Conservation (phyloP, 2,329 filamentous ascomycete species). For the Biscogniauxia mediterranea region DNA sequence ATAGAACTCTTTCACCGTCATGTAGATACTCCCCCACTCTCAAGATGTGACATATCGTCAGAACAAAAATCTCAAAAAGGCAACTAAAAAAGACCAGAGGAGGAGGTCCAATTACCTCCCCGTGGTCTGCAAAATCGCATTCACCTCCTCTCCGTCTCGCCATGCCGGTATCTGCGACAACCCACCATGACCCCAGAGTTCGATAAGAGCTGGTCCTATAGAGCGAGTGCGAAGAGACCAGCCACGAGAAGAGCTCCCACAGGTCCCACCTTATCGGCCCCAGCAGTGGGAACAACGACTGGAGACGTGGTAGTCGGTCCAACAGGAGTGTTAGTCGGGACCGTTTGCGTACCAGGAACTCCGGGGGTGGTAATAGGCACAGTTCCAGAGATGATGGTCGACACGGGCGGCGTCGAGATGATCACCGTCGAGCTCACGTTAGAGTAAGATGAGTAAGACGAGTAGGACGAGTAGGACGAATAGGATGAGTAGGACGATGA, state of each 20-base stretch:
- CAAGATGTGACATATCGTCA: conserved; percentile 16
- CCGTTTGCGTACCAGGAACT: neutral
- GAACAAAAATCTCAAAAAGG: conserved; percentile 10
- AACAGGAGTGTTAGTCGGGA: conserved; percentile 29
- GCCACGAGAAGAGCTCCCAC: conserved; percentile 39
- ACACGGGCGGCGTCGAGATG: conserved; percentile 23
- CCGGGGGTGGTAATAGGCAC: neutral
- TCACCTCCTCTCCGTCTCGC: neutral
- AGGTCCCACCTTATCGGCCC: conserved; percentile 35
- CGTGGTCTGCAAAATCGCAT: conserved; percentile 7
- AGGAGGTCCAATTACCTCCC: neutral
- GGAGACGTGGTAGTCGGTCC: conserved; percentile 25
- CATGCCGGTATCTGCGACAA: neutral
- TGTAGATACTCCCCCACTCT: conserved; percentile 11
- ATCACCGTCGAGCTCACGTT: conserved; percentile 19
- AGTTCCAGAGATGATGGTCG: conserved; percentile 23
- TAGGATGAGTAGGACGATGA: conserved; percentile 9
- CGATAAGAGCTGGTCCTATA: conserved; percentile 28
- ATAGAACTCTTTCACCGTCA: conserved; percentile 21
- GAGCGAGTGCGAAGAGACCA: conserved; percentile 38
- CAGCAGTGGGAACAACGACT: conserved; percentile 36
- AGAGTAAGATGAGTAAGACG: conserved; percentile 10
- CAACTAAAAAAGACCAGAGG: neutral
- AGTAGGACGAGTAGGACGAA: conserved; percentile 4
- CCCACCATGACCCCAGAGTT: neutral